Conservation (phyloP, 331 rosid species). For the Quercus tomentella region DNA sequence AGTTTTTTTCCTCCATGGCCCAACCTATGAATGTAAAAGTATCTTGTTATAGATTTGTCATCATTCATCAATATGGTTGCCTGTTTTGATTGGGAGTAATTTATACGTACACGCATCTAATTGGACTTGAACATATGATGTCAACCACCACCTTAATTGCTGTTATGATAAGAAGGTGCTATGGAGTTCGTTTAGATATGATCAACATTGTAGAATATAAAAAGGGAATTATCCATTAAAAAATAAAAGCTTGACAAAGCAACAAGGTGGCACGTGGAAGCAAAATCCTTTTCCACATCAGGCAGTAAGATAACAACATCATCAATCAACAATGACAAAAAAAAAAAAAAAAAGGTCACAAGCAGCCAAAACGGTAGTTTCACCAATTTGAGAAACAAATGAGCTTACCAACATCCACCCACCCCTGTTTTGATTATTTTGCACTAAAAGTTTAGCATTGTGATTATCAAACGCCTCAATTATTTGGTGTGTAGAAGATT, state of each 20-base stretch:
- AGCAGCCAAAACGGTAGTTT: not conserved
- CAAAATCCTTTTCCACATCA: not conserved
- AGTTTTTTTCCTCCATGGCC: too few species aligned
- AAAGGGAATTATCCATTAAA: not conserved
- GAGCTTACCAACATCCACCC: not conserved
- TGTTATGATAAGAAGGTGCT: too few species aligned
- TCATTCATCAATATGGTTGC: too few species aligned
- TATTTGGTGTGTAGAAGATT: not conserved
- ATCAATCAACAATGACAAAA: not conserved
- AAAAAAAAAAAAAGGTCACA: not conserved
- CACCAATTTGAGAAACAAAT: not conserved
- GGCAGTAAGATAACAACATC: not conserved
- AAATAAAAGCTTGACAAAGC: not conserved
- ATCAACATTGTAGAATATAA: not conserved
- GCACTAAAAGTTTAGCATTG: not conserved
- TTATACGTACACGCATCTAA: too few species aligned
- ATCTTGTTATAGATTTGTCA: too few species aligned
- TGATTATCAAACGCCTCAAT: not conserved
- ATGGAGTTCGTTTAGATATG: too few species aligned
- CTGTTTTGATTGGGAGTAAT: too few species aligned
- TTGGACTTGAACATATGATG: too few species aligned
- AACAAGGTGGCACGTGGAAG: not conserved
- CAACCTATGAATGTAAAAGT: too few species aligned
- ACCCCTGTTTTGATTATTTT: not conserved
- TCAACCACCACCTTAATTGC: too few species aligned